Evolutionary conservation across 2,329 filamentous ascomycete species (phyloP).

Genomic region (Aspergillus pseudotamarii): DNA sequence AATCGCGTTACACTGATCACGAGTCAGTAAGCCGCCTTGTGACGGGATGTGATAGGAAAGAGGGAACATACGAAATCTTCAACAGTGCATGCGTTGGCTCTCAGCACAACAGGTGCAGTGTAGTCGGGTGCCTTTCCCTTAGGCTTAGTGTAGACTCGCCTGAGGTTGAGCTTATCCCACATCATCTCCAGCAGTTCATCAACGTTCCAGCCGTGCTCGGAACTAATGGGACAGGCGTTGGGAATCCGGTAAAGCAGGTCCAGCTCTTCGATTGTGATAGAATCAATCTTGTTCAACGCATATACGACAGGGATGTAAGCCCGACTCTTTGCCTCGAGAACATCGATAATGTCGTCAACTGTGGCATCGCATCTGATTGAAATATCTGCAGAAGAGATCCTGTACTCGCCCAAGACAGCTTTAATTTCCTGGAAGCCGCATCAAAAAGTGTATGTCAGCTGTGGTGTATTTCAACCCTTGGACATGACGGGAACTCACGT

Average conservation of each 20-base stretch:
- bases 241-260: conserved; percentile 96
- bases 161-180: conserved; percentile 95
- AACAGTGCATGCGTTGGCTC: conserved; percentile 79
- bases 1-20: conserved; percentile 83
- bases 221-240: conserved; percentile 95
- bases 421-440: conserved; percentile 72
- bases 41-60: neutral
- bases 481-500: conserved; percentile 47
- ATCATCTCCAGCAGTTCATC: conserved; percentile 96
- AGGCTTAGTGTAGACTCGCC: conserved; percentile 95
- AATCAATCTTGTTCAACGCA: conserved; percentile 98
- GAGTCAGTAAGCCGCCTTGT: conserved; percentile 35
- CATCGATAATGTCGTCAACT: conserved; percentile 93
- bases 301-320: conserved; percentile 99
- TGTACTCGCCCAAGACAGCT: conserved; percentile 96
- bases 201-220: conserved; percentile 96
- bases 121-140: conserved; percentile 96
- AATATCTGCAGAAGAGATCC: conserved; percentile 94
- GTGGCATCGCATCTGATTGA: conserved; percentile 97
- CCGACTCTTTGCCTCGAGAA: conserved; percentile 90
- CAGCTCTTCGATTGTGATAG: conserved; percentile 95
- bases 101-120: conserved; percentile 83
- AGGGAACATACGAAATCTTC: conserved; percentile 85
- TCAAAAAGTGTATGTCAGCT: conserved; percentile 15
- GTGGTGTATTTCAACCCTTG: neutral